Percentiles rank a stretch among this genome's conserved stretches.
Evolutionary conservation across 2,329 filamentous ascomycete genomes (phyloP).

Genomic region (Aspergillus awamori): DNA sequence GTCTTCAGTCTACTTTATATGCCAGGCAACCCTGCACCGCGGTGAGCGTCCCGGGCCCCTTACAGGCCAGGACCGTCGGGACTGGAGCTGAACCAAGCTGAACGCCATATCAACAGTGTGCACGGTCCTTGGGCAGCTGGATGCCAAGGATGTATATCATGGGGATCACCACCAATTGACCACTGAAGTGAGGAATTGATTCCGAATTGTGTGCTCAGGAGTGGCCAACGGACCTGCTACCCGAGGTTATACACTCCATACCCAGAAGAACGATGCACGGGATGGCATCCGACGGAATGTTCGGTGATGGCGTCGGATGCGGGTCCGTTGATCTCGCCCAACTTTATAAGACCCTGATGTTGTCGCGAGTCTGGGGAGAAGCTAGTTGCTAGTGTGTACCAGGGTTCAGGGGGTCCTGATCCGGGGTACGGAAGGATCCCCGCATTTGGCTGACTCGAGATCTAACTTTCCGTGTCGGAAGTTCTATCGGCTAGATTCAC

Average conservation of each 20-base stretch:
- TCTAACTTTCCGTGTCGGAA: not conserved
- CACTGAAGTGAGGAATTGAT: constrained; percentile 13
- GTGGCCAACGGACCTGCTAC: not conserved
- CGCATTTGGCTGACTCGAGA: not conserved
- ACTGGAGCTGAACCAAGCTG: not conserved
- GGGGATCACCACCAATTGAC: constrained; percentile 4
- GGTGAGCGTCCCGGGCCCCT: not conserved
- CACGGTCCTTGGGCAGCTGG: not conserved
- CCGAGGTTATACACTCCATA: constrained; percentile 16
- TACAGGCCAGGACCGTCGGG: not conserved
- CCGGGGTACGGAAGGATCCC: not conserved
- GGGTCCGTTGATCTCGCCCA: not conserved
- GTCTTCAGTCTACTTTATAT: not conserved
- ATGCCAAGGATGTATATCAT: not conserved
- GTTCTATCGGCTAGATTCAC: not conserved
- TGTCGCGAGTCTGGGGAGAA: not conserved
- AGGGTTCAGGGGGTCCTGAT: not conserved
- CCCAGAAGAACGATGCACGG: not conserved
- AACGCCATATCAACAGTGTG: not conserved
- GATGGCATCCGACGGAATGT: constrained; percentile 4
- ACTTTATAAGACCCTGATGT: not conserved
- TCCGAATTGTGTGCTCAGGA: not conserved
- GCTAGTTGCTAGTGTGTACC: not conserved
- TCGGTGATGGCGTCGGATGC: not conserved
- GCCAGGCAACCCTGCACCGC: not conserved